Base-by-base conservation (phyloP, 345 rosid genomes). In the Tarenaya hassleriana region DNA sequence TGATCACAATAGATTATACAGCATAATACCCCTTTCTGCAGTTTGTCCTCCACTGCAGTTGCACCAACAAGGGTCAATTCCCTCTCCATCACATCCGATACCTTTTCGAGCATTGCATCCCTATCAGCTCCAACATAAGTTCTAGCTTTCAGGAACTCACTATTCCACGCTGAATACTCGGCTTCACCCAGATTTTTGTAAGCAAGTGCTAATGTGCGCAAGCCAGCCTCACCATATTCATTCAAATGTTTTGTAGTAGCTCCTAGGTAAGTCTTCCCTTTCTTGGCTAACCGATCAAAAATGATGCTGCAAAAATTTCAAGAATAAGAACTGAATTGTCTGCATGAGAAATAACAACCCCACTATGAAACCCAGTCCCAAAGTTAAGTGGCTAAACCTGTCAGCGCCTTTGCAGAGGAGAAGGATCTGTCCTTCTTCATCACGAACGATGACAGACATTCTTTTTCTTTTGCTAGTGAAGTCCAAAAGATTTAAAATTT, bases 381-480 rank as follows among this genome's bases (percentile, higher is more conserved):
- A 64, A 58, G 16, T 8, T 38, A 37, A 8, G 41, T 58, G 7
- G 17, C 55, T 52, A 50, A n/a, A 83, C 96, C 90, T 88, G 68
- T 88, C 94, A 35, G 94, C 96, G 7, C 96, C 96, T 69, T 88
- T 88, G 80, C 88, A 84, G 14, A 88, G 74, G 20, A 81, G 80
- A 58, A 81, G 60, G 27, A 82, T 75, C 62, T 77, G 69, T 8
- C 88, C 88, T 37, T 79, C 88, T 68, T 76, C 81, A 55, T 77
- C 63, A 33, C 64, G 68, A 37, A 88, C 71, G 50, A 88, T 75
- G 39, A 77, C 96, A 10, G 96, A 84, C 90, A 88, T 88, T 69
- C 96, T 76, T 75, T 84, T 88, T 38, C 96, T 64, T 7, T 74
- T 66, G 61, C 94, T 87, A 13, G 64, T 74, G 71, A 83, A 87